Percentiles rank a stretch among this genome's conserved stretches.
phyloP scores from a whole-genome alignment of 495 filamentous ascomycete species.

The Penicillium crystallinum region DNA sequence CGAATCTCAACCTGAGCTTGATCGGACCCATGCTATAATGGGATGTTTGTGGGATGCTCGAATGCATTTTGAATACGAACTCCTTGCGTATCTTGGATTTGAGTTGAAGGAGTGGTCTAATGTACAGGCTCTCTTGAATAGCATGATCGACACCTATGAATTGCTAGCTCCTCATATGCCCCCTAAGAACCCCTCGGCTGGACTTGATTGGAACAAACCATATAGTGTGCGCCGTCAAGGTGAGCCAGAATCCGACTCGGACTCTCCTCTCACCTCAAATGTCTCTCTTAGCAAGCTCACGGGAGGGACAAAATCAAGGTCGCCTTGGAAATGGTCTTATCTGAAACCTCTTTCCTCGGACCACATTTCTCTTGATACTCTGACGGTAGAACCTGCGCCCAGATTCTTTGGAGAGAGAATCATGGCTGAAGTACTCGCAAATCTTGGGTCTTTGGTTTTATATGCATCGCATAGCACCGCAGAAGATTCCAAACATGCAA shows the following conservation, averaged over 20 bases:
- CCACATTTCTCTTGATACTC: conserved; percentile 14
- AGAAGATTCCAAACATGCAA: conserved; percentile 41
- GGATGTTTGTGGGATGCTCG: conserved; percentile 26
- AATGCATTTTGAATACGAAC: conserved; percentile 22
- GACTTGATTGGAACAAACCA: conserved; percentile 21
- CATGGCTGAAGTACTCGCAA: conserved; percentile 29
- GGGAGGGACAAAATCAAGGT: neutral
- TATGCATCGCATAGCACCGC: conserved; percentile 40
- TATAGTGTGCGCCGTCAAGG: neutral
- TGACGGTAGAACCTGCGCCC: conserved; percentile 24
- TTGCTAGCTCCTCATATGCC: conserved; percentile 14
- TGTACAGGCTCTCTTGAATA: conserved; percentile 35
- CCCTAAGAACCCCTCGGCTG: conserved; percentile 14
- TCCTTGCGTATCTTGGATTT: conserved; percentile 42
- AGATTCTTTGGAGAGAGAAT: conserved; percentile 17
- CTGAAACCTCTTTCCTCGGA: conserved; percentile 3
- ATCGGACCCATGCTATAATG: conserved; percentile 19
- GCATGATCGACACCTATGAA: conserved; percentile 35
- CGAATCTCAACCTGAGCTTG: conserved; percentile 14
- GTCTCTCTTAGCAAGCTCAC: conserved; percentile 33
- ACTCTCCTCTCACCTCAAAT: neutral
- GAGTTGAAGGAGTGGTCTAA: conserved; percentile 38
- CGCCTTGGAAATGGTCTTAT: neutral
- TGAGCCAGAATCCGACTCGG: neutral
- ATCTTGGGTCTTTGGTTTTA: conserved; percentile 51